Base-by-base conservation (phyloP, 2,329 filamentous ascomycete species). In the Pseudogymnoascus sp. region DNA sequence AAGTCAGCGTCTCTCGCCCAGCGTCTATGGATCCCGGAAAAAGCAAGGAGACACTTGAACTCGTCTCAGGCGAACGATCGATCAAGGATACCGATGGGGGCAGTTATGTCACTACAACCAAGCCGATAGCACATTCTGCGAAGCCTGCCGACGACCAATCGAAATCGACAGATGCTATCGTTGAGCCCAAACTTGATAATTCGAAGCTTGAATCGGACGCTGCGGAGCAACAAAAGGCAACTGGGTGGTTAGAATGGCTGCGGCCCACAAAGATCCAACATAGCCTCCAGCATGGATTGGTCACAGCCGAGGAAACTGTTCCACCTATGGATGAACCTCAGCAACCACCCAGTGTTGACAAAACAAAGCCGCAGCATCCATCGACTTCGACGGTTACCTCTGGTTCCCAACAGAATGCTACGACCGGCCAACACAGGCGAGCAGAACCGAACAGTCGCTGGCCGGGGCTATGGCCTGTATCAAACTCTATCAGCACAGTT, bases 1-100 rank as follows among this genome's bases (percentile, higher is more conserved):
- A 39, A 38, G 47, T 64, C 6, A 59, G 62, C 11, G 41, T 61
- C 39, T 60, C 64, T 14, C 64, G 70, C 41, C 70, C 71, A 28
- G 66, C 70, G 33, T 70, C 67, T 15, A 70, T 72, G 69, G 64
- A 65, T 53, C 60, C 69, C 35, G 71, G 71, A 9, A 73, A 72
- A 60, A 69, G 69, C 33, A 72, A 69, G 57, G 70, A 71, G 47
- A 72, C 70, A 22, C 61, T 68, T 33, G 68, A 71, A 62, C 28
- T 53, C 28, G 28, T 53, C 35, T 38, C 57, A 3, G 28, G 47
- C 6, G 28, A 53, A 20, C 15, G 9, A 28, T 53, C 47, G 15
- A 53, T 18, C 47, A 35, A 53, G 4, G 28, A 53, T 53, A 35
- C 47, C 28, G 11, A 28, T 33, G 33, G 9, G 9, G 28, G 28